Conservation (phyloP, 495 filamentous ascomycete species). For the Xylaria nigripes region DNA sequence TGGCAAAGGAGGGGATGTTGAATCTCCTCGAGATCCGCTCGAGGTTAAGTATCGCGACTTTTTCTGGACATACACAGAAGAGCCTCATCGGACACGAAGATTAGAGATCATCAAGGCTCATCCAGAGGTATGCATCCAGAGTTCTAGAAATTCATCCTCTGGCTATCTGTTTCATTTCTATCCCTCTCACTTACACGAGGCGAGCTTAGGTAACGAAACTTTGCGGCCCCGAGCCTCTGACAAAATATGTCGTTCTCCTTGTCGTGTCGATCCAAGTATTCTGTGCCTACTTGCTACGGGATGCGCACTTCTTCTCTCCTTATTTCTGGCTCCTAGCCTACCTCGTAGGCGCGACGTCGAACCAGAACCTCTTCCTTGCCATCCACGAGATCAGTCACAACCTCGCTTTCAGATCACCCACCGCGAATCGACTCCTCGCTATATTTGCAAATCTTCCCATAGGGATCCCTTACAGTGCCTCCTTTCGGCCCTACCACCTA, state of each 20-base stretch:
- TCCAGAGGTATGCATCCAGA: constrained; percentile 60
- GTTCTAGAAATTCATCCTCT: not conserved
- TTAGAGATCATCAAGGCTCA: constrained; percentile 97
- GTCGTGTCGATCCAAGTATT: constrained; percentile 77
- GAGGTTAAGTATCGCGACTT: constrained; percentile 44
- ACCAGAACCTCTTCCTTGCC: constrained; percentile 97
- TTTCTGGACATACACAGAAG: constrained; percentile 97
- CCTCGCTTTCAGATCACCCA: constrained; percentile 79
- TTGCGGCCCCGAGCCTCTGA: constrained; percentile 92
- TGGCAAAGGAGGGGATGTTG: constrained; percentile 19
- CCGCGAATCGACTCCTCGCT: constrained; percentile 76
- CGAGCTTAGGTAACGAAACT: constrained; percentile 78
- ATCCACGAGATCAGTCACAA: constrained; percentile 99
- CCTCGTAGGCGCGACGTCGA: constrained; percentile 87
- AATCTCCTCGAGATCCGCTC: constrained; percentile 24
- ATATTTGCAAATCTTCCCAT: constrained; percentile 95
- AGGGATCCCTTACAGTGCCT: constrained; percentile 90
- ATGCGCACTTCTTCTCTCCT: constrained; percentile 74
- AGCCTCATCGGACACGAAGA: constrained; percentile 86
- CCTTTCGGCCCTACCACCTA: constrained; percentile 95
- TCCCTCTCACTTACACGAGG: constrained; percentile 10
- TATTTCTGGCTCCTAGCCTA: constrained; percentile 81
- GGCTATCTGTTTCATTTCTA: not conserved
- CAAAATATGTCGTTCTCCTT: constrained; percentile 81
- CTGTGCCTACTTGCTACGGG: constrained; percentile 70